Percentiles rank a stretch among this genome's conserved stretches.
These are phyloP conservation scores for Monascus purpureus DNA, from an alignment of 495 filamentous ascomycete genomes.

Conservation along the genomic window DNA sequence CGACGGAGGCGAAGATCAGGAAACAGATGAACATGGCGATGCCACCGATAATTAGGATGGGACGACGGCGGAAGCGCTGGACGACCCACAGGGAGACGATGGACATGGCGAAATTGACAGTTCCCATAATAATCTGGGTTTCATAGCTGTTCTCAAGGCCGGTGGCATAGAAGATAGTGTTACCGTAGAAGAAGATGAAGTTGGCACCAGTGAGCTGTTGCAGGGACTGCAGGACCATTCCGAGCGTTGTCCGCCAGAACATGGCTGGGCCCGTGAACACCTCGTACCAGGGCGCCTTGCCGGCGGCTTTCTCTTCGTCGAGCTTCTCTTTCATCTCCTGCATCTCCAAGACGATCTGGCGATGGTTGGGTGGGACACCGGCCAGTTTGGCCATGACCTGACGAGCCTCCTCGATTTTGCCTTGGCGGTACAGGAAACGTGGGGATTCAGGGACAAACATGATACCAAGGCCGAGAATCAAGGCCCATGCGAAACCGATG, in stretches of 20 bases:
- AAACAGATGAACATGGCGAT: constrained; percentile 59
- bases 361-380: constrained; percentile 50
- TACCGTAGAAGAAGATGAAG: constrained; percentile 61
- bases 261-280: constrained; percentile 60
- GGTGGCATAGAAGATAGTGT: constrained; percentile 56
- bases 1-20: constrained; percentile 61
- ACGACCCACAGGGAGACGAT: constrained; percentile 62
- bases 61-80: constrained; percentile 55
- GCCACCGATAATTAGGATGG: constrained; percentile 49
- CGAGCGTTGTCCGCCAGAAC: constrained; percentile 56
- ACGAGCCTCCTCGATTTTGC: constrained; percentile 51
- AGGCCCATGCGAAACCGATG: constrained; percentile 60
- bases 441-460: constrained; percentile 63
- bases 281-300: constrained; percentile 44
- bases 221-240: constrained; percentile 50
- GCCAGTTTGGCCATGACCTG: constrained; percentile 56
- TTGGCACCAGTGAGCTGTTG: constrained; percentile 41
- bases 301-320: constrained; percentile 39
- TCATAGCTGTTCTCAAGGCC: constrained; percentile 55
- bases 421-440: constrained; percentile 51
- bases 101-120: constrained; percentile 61
- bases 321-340: constrained; percentile 50
- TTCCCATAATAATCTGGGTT: constrained; percentile 60
- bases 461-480: constrained; percentile 56
- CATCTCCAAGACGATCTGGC: constrained; percentile 54